Evolutionary conservation across 2,329 filamentous ascomycete species (phyloP), one percentile per base, ranked within the genome.

Genomic region (Ophiostoma quercus): DNA sequence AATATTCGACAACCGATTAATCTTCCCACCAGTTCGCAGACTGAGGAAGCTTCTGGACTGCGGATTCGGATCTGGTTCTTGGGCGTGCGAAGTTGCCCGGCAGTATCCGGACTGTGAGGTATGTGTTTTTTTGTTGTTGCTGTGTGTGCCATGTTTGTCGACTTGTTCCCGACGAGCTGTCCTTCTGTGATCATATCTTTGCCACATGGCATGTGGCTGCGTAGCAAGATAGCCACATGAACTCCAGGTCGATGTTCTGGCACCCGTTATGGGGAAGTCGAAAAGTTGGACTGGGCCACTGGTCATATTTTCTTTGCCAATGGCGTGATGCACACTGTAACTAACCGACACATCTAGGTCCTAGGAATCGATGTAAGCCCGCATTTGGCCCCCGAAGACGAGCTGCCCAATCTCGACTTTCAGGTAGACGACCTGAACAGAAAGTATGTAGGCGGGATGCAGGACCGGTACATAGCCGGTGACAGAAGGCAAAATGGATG

Each of bases 401-500:
- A 75, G 82, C 6, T 90, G 22, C 80, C 84, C 4, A 92, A 92
- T 75, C 79, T 93, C 69, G 87, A 89, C 75, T 82, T 92, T 69
- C 88, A 92, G 77, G 84, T 92, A 68, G 90, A 92, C 74, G 88
- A 92, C 75, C 79, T 92, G 60, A 92, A 92, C 76, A 82, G 84
- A 75, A 82, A 83, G 87, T 85, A 78, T 79, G 81, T 57, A 29
- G 6, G 68, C 22, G 25, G 14, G 14, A 43, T 2, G 14, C 14
- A 57, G 9, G 11, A 3, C 5, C 57, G 12, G 29, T 14, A 19
- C 2, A 62, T 6, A 39, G 9, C 29, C 32, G 16, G 4, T 11
- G 2, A 14, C 32, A 63, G 29, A 8, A 6, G 19, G 32, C 34
- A 32, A 63, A 16, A 34, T 1, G 19, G 16, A 11, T 12, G 34